A percentile compares a stretch with the other conserved stretches of the same genome.
phyloP scores from a whole-genome alignment of 495 filamentous ascomycete genomes.

The Trichoderma parareesei region DNA sequence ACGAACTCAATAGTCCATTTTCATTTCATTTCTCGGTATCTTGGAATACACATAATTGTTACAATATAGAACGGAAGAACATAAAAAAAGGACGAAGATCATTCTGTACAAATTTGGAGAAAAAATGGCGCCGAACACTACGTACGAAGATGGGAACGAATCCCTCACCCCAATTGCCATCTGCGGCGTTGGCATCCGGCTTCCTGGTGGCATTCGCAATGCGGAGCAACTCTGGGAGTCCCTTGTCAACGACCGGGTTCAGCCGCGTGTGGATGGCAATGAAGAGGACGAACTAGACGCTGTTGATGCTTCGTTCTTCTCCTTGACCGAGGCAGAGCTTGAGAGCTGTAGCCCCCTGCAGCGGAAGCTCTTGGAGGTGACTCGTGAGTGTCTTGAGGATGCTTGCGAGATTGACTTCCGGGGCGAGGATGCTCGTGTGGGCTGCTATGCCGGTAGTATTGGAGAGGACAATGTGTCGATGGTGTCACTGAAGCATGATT shows the following conservation, averaged over 20 bases:
- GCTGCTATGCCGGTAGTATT: constrained; percentile 36
- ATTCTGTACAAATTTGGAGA: neutral
- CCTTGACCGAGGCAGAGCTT: constrained; percentile 32
- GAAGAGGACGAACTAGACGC: constrained; percentile 24
- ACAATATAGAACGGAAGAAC: neutral
- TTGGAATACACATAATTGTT: neutral
- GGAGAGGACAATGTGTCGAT: constrained; percentile 25
- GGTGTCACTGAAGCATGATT: constrained; percentile 27
- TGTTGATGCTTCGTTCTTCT: constrained; percentile 32
- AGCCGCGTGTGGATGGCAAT: constrained; percentile 15
- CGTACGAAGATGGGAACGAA: neutral
- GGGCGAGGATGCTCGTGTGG: constrained; percentile 30
- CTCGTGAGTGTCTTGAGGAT: constrained; percentile 36
- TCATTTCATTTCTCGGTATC: neutral
- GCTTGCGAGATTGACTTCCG: constrained; percentile 38
- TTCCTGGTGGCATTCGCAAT: constrained; percentile 12
- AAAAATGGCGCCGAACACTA: neutral
- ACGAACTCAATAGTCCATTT: neutral
- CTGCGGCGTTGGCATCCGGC: constrained; percentile 15
- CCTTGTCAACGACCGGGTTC: neutral
- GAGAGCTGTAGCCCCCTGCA: constrained; percentile 45
- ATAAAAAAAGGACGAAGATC: neutral
- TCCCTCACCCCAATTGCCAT: neutral
- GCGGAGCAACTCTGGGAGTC: neutral
- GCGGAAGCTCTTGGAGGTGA: constrained; percentile 41